Base-by-base conservation (phyloP, 2,329 filamentous ascomycete genomes). In the Aspergillus sp. region DNA sequence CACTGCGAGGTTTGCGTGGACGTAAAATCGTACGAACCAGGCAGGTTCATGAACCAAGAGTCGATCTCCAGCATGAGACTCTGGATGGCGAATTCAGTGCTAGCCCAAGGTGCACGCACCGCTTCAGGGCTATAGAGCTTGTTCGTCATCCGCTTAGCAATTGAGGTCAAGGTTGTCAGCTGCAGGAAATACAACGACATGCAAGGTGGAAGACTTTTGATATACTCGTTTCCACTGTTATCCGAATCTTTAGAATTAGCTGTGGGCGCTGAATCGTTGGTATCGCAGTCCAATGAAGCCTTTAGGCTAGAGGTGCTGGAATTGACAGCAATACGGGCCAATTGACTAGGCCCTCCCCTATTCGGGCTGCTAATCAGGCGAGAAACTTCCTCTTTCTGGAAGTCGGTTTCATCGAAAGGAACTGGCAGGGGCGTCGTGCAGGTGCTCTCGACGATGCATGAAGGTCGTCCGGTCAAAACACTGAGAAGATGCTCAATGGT, bases 381-480 rank as follows among this genome's bases (percentile, higher is more conserved):
- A 50, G 56, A 51, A 5, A 55, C 59, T 38, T 62, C 53, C 19
- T 64, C 60, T 23, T 62, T 66, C 17, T 68, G 62, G 44, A 71
- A 73, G 43, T 67, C 63, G 39, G 57, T 58, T 53, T 71, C 71
- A 48, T 70, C 68, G 45, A 70, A 65, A 6, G 68, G 69, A 27
- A 68, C 59, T 1, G 70, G 69, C 5, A 74, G 55, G 20, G 71
- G 68, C 5, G 68, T 69, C 19, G 67, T 72, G 54, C 67, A 71
- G 32, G 67, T 61, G 17, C 62, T 61, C 43, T 73, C 68, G n/a
- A 61, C 52, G 22, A 74, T 65, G 53, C 64, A 72, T 13, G 68
- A 69, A 13, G 71, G 69, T 38, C 72, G 64, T n/a, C 72, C 72
- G 2, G 71, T 74, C 57, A 73, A 68, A 27, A 67, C 60, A 43